Evolutionary conservation across 768 basidiomycete genomes (phyloP).

Genomic region (Mycena albidolilacea): DNA sequence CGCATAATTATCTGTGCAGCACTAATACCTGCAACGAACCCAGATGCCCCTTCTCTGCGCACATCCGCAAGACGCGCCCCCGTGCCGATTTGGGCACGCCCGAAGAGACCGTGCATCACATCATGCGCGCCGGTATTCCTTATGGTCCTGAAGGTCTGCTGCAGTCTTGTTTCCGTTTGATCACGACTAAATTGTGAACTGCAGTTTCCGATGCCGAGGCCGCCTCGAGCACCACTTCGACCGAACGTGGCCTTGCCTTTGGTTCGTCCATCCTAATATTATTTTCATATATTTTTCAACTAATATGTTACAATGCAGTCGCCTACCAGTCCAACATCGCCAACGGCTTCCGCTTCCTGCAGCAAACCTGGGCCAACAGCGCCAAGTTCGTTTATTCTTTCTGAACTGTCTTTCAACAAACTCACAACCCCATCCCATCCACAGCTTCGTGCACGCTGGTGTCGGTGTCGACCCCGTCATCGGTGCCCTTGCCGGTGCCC

Average conservation of each 20-base stretch:
- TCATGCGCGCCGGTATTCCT: background rate
- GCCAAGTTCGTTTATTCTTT: slow-evolving; percentile 9
- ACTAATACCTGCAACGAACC: background rate
- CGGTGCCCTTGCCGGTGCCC: background rate
- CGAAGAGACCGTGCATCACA: background rate
- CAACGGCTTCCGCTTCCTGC: slow-evolving; percentile 36
- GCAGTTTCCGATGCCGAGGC: background rate
- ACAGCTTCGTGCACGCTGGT: background rate
- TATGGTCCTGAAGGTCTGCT: background rate
- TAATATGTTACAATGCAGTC: slow-evolving; percentile 15
- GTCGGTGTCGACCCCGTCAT: background rate
- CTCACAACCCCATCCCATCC: background rate
- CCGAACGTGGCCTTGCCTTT: slow-evolving; percentile 2
- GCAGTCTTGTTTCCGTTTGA: background rate
- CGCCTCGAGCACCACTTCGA: background rate
- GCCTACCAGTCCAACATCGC: slow-evolving; percentile 34
- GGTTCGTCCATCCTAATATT: background rate
- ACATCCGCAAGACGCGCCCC: background rate
- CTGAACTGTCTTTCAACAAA: background rate
- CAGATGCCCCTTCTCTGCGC: background rate
- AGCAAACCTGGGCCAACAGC: slow-evolving; percentile 36
- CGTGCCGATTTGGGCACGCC: background rate
- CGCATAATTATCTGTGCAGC: background rate
- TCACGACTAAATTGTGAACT: background rate
- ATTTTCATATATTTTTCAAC: background rate